Evolutionary conservation across 306 rosid genomes (phyloP), one percentile per base, ranked within the genome.

Genomic region (Spatholobus suberectus): DNA sequence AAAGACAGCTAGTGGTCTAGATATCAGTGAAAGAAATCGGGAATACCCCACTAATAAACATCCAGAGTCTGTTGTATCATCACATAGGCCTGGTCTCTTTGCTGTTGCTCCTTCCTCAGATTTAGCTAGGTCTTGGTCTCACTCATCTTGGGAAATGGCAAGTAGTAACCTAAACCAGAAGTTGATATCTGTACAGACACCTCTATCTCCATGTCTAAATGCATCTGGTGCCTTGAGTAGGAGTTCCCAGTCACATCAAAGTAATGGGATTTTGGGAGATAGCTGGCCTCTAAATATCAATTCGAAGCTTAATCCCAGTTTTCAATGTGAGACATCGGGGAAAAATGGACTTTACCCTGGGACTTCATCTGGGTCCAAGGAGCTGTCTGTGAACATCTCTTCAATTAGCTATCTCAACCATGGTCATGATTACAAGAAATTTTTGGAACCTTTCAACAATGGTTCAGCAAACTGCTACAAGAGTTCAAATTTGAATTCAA

Each of bases 261-360:
- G 88, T 86, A 88, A 86, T 81, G 90, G 86, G 72, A 65, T 89
- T 73, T 81, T 86, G 57, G 94, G 93, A 81, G 96, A 89, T 77
- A 67, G 82, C 18, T 89, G 97, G 92, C 81, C 89, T 81, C 80
- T 73, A 44, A 86, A 88, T 89, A 69, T 85, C 81, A 90, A 80
- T 89, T 83, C 90, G 63, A 89, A 83, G 75, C 76, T 85, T 72
- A 88, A 81, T 82, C 87, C 73, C 11, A 82, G 82, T 76, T 90
- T 85, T 73, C 89, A 67, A 66, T 79, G 85, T 58, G 97, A 88
- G 57, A 69, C 74, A 75, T 86, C 90, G 23, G 62, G 80, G 67
- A 83, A 80, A 77, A 92, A 92, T 84, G 96, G 98, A 71, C 86
- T 89, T 81, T 76, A 89, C 63, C 85, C 73, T 10, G 88, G 93